phyloP scores from a whole-genome alignment of 2,329 filamentous ascomycete species.

The Salinomyces thailandicus region DNA sequence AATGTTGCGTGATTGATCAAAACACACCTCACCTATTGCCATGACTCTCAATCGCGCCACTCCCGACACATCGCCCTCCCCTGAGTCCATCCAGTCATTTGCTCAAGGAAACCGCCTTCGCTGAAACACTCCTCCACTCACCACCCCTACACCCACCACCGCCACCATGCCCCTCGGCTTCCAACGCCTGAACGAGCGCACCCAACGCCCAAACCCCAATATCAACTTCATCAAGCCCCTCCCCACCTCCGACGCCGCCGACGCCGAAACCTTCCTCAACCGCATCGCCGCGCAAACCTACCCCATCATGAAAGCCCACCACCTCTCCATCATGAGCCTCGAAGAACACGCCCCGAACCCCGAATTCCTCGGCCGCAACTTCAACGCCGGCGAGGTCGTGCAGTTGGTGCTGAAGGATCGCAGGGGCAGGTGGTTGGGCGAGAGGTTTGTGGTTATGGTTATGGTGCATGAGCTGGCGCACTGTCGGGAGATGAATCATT shows the following conservation, averaged over 20 bases:
- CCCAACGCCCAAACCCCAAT: constrained; percentile 61
- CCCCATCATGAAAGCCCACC: constrained; percentile 45
- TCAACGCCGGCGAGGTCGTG: constrained; percentile 79
- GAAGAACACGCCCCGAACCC: constrained; percentile 73
- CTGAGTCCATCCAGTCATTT: too few relatives aligned
- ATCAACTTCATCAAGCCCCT: constrained; percentile 76
- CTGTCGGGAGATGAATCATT: constrained; percentile 88
- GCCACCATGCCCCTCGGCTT: constrained; percentile 62
- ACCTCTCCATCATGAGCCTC: constrained; percentile 43
- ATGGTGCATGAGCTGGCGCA: constrained; percentile 91
- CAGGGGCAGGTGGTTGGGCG: constrained; percentile 60
- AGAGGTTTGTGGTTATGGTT: constrained; percentile 80
- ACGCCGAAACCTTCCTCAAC: constrained; percentile 60
- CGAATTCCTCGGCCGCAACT: constrained; percentile 81
- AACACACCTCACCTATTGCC: too few relatives aligned
- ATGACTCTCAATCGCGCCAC: too few relatives aligned
- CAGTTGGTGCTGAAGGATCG: constrained; percentile 70
- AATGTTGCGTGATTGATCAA: too few relatives aligned
- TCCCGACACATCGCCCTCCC: too few relatives aligned
- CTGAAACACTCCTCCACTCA: too few relatives aligned
- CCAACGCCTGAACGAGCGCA: constrained; percentile 65
- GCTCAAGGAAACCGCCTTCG: too few relatives aligned
- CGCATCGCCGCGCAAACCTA: constrained; percentile 70
- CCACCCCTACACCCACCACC: neutral
- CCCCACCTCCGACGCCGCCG: neutral